These are phyloP conservation scores for Claviceps arundinis DNA, from an alignment of 2,329 filamentous ascomycete species.

Conservation along the genomic window DNA sequence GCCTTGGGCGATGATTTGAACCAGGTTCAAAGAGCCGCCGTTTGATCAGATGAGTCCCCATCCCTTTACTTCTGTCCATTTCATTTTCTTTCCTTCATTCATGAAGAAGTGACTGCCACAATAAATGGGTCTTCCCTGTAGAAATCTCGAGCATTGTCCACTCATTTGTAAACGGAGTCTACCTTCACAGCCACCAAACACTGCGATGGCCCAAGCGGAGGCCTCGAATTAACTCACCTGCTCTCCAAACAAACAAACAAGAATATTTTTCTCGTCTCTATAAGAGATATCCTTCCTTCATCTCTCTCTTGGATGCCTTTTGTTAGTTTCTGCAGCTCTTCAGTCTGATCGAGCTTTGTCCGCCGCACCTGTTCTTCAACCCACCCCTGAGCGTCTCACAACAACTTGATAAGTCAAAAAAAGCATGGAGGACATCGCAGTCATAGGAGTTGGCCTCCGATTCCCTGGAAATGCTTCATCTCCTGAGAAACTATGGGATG, in stretches of 20 bases:
- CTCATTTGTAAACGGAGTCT: conserved; percentile 1
- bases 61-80: not conserved
- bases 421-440: conserved; percentile 29
- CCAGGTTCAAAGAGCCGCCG: not conserved
- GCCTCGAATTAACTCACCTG: not conserved
- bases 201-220: not conserved
- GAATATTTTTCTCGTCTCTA: not conserved
- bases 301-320: not conserved
- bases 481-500: conserved; percentile 34
- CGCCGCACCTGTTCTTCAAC: not conserved
- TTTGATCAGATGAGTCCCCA: conserved; percentile 1
- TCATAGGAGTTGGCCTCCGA: conserved; percentile 37
- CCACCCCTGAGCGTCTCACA: not conserved
- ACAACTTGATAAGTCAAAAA: not conserved
- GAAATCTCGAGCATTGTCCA: not conserved
- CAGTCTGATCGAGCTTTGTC: not conserved
- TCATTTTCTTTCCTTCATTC: not conserved
- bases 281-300: not conserved
- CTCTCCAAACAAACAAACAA: not conserved
- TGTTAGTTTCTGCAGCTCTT: not conserved
- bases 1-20: not conserved
- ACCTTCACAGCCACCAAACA: not conserved
- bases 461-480: conserved; percentile 36
- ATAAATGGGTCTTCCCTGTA: conserved; percentile 1
- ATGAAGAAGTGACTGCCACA: not conserved